Base-by-base conservation (phyloP, 2,329 filamentous ascomycete genomes). In the Arthrobotrys pseudoclavata region DNA sequence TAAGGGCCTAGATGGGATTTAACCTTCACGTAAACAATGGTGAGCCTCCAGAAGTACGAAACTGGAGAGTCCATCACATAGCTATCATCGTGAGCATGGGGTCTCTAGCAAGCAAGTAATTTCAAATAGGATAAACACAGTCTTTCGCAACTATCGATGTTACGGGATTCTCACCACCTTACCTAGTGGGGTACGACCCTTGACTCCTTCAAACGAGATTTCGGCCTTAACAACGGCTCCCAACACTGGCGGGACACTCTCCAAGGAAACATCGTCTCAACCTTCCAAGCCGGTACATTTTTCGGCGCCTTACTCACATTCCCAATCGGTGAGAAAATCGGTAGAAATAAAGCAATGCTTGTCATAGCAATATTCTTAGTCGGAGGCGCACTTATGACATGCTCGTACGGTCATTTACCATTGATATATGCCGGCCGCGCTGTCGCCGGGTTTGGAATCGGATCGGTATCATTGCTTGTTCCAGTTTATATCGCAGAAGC, bases 171-270 rank as follows among this genome's bases (percentile, higher is more conserved):
- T 71, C n/a, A 57, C 15, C 4, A 18, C 12, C 2, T 13, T 31
- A 29, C n/a, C 24, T 67, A 79, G 80, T 61, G 76, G 13, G 80
- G 9, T 81, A 80, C 29, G 91, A 94, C 91, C 1, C 86, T 95
- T 31, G 86, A 87, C 0, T 91, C 91, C 0, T 94, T 94, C 83
- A 86, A 85, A 52, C 81, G 85, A 0, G 92, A 94, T 82, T 95
- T 95, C 83, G 81, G 85, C 13, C 90, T 94, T 80, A 60, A 66
- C 22, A 26, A 37, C 15, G 40, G 64, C 47, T 55, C 64, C 9
- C 71, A 69, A 34, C 64, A 66, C n/a, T 47, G 64, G 20, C 71
- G 48, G 15, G 84, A 83, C 1, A 81, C 84, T 1, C 87, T 90
- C 84, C 70, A 79, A 31, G 80, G 80, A 4, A 85, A 85, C 79